Percentiles rank a stretch among this genome's conserved stretches.
phyloP scores from a whole-genome alignment of 495 filamentous ascomycete species.

The Trypethelium eluteriae region DNA sequence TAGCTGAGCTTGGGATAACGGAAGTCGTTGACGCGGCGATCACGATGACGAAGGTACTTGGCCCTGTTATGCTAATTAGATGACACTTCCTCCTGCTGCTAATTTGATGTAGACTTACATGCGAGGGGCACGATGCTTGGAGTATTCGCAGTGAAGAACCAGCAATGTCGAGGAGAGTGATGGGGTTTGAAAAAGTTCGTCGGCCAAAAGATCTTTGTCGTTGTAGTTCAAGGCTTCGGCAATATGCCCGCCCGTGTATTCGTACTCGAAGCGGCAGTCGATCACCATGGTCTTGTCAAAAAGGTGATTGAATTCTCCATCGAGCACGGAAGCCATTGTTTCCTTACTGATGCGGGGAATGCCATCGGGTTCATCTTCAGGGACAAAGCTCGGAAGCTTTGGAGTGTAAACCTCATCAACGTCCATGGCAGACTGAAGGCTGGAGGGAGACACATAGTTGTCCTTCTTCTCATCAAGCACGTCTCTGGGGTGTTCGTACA shows the following conservation, averaged over 20 bases:
- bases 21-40: conserved; percentile 73
- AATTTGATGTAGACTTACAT: conserved; percentile 49
- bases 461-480: conserved; percentile 63
- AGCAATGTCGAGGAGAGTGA: conserved; percentile 65
- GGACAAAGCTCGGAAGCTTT: conserved; percentile 74
- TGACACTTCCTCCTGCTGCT: neutral
- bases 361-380: conserved; percentile 69
- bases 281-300: conserved; percentile 77
- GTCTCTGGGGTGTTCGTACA: conserved; percentile 90
- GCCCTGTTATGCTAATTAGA: conserved; percentile 43
- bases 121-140: conserved; percentile 90
- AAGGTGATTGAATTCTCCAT: conserved; percentile 66
- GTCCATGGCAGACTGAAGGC: conserved; percentile 67
- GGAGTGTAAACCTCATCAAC: conserved; percentile 61
- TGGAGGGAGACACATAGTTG: conserved; percentile 46
- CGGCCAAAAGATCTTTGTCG: conserved; percentile 78
- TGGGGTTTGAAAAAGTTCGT: conserved; percentile 61
- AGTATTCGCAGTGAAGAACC: conserved; percentile 97
- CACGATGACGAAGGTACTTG: conserved; percentile 74
- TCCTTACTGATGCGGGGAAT: conserved; percentile 77
- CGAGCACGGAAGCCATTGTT: conserved; percentile 76
- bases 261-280: conserved; percentile 97
- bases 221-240: conserved; percentile 88
- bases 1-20: conserved; percentile 82
- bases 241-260: conserved; percentile 95